These are phyloP conservation scores for Gossypium davidsonii DNA, from an alignment of 441 rosid genomes.

Conservation along the genomic window DNA sequence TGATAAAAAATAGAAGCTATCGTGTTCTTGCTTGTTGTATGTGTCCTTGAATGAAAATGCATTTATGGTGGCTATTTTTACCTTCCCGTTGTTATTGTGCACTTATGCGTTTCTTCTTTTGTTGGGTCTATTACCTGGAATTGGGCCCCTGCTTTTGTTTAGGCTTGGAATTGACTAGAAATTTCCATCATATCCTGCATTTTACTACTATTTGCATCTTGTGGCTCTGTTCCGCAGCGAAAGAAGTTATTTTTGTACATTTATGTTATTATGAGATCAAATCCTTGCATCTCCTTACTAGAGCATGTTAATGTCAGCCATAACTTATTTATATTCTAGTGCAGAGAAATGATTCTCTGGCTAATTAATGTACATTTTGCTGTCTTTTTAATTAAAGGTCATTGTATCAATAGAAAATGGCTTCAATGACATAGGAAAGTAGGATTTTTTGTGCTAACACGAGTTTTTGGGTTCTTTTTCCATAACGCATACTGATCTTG, in stretches of 20 bases:
- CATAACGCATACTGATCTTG: background rate
- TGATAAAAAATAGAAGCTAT: background rate
- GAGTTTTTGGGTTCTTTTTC: background rate
- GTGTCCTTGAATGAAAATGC: background rate
- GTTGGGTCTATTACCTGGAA: background rate
- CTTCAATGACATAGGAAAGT: background rate
- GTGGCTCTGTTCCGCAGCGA: background rate
- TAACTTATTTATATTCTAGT: background rate
- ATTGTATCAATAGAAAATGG: background rate
- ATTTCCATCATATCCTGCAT: background rate
- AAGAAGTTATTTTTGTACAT: background rate
- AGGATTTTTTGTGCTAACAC: background rate
- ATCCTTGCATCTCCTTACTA: background rate
- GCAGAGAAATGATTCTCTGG: background rate
- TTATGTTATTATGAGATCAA: background rate
- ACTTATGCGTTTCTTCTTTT: background rate
- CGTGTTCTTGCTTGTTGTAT: conserved; percentile 8
- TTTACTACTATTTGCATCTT: conserved; percentile 2
- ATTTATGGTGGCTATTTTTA: conserved; percentile 6
- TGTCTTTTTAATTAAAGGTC: background rate
- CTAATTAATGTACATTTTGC: background rate
- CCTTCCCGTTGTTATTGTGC: background rate
- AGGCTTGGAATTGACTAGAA: background rate
- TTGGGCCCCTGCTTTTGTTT: background rate
- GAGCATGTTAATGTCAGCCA: background rate